A percentile compares a stretch with the other conserved stretches of the same genome.
phyloP scores from a whole-genome alignment of 257 asterid genomes.

The Solanum pinnatisectum region DNA sequence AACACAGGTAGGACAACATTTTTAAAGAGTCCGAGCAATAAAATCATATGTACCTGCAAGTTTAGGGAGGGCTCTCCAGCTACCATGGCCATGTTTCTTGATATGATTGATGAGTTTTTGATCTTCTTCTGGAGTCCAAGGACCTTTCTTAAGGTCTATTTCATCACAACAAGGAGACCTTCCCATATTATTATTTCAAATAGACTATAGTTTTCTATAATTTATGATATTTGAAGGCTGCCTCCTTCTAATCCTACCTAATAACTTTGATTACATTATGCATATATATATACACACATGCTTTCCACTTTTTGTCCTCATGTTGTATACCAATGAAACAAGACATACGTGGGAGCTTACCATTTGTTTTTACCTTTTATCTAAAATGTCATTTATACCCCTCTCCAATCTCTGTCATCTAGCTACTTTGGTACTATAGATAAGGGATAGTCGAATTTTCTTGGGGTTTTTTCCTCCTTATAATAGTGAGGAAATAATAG shows the following conservation, averaged over 20 bases:
- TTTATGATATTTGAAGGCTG: slow-evolving; percentile 15
- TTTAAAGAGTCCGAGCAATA: too few species aligned
- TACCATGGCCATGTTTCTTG: slow-evolving; percentile 76
- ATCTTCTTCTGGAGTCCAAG: slow-evolving; percentile 92
- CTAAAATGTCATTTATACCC: slow-evolving; percentile 4
- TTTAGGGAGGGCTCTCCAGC: slow-evolving; percentile 93
- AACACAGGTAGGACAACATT: too few species aligned
- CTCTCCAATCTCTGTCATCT: background rate
- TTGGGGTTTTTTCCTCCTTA: background rate
- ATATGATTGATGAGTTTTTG: slow-evolving; percentile 53
- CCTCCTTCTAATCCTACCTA: slow-evolving; percentile 57
- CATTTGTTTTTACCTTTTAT: slow-evolving; percentile 6
- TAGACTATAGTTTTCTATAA: slow-evolving; percentile 4
- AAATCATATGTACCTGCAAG: slow-evolving; percentile 41
- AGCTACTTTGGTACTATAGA: background rate
- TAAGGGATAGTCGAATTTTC: background rate
- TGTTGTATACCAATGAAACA: slow-evolving; percentile 25
- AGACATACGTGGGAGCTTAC: slow-evolving; percentile 2
- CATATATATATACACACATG: slow-evolving; percentile 14
- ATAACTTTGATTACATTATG: slow-evolving; percentile 13
- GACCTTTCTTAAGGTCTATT: slow-evolving; percentile 85
- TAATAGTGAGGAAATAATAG: background rate
- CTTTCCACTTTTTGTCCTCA: slow-evolving; percentile 20
- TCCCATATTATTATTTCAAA: slow-evolving; percentile 33
- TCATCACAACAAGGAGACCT: slow-evolving; percentile 65